A percentile compares a stretch with the other conserved stretches of the same genome.
Evolutionary conservation across 768 basidiomycete genomes (phyloP).

Genomic region (Rhodotorula babjevae): DNA sequence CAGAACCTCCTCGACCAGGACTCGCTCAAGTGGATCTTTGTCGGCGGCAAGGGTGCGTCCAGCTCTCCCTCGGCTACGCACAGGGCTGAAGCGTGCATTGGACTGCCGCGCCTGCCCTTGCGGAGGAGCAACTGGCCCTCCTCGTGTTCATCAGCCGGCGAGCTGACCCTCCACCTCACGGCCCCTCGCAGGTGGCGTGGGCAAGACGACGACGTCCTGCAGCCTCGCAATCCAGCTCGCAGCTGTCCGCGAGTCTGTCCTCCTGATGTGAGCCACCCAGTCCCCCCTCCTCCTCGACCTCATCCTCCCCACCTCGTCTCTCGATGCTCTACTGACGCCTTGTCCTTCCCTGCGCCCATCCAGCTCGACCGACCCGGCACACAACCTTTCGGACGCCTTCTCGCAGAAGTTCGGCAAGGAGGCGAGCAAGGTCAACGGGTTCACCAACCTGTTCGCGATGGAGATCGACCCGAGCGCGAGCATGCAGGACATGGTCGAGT

Average conservation of each 20-base stretch:
- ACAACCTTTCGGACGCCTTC: conserved; percentile 97
- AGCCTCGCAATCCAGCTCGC: conserved; percentile 96
- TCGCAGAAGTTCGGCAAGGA: conserved; percentile 99
- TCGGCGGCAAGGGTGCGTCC: conserved; percentile 95
- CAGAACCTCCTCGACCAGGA: conserved; percentile 89
- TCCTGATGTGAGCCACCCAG: conserved; percentile 66
- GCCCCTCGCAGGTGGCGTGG: conserved; percentile 43
- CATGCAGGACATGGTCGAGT: conserved; percentile 98
- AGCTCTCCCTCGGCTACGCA: neutral
- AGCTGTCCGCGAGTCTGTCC: conserved; percentile 81
- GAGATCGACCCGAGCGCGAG: conserved; percentile 98
- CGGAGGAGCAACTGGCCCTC: too few species aligned
- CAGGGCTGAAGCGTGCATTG: too few species aligned
- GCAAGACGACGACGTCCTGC: conserved; percentile 97
- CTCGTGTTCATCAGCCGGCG: too few species aligned
- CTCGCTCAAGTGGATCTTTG: conserved; percentile 93
- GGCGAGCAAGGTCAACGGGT: conserved; percentile 92
- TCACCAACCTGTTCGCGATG: conserved; percentile 95
- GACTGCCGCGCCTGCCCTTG: neutral
- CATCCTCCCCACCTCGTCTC: neutral
- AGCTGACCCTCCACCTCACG: neutral
- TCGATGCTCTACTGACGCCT: neutral
- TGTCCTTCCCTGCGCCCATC: neutral
- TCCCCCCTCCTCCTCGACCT: neutral
- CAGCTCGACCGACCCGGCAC: conserved; percentile 92